These are phyloP conservation scores for Globisporangium emineosum DNA, from an alignment of 352 stramenopile species.

Conservation along the genomic window DNA sequence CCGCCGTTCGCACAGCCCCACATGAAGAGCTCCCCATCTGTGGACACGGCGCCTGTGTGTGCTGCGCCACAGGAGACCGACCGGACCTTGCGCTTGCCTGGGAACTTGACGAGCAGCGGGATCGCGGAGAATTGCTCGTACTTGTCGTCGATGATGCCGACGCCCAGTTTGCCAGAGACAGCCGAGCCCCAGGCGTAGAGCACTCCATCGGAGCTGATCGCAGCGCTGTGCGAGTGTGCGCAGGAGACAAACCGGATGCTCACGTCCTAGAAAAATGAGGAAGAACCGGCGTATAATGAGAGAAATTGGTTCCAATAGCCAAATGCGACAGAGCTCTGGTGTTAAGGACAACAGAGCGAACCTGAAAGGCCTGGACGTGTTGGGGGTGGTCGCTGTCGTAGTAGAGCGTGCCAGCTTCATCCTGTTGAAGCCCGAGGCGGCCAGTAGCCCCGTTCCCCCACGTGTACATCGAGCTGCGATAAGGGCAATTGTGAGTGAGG, in stretches of 20 bases:
- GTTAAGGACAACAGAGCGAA: too few relatives aligned
- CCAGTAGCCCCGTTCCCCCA: conserved; percentile 86
- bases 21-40: conserved; percentile 76
- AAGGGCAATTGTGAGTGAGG: neutral
- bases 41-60: conserved; percentile 75
- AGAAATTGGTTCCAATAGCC: neutral
- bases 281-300: neutral
- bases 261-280: conserved; percentile 29
- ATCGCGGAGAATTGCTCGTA: conserved; percentile 78
- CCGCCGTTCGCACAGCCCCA: conserved; percentile 92
- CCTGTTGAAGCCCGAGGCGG: conserved; percentile 70
- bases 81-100: conserved; percentile 52
- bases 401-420: conserved; percentile 45
- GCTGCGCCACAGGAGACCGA: conserved; percentile 87
- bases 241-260: conserved; percentile 51
- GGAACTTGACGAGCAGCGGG: conserved; percentile 69
- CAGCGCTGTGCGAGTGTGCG: conserved; percentile 87
- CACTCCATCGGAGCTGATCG: conserved; percentile 63
- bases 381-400: conserved; percentile 67
- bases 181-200: conserved; percentile 90
- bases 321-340: too few relatives aligned
- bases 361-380: conserved; percentile 49
- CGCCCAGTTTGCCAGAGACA: conserved; percentile 81
- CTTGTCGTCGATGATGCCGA: conserved; percentile 77
- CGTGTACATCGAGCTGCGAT: conserved; percentile 79